Conservation (phyloP, 495 filamentous ascomycete species). For the Hypoxylon crocopeplum region DNA sequence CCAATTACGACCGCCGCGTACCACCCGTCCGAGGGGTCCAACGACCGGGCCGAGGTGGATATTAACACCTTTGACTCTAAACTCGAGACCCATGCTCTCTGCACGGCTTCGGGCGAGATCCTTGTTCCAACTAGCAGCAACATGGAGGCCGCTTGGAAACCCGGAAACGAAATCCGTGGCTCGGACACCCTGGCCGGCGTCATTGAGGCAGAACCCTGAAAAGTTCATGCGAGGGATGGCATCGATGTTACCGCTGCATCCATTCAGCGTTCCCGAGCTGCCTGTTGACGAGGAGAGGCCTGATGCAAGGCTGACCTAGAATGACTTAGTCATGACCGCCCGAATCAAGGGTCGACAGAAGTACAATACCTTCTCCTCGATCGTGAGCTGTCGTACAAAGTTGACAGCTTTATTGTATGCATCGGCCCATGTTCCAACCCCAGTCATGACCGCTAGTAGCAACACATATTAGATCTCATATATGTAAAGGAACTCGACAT, state of each 20-base stretch:
- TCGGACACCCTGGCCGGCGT: slow-evolving; percentile 67
- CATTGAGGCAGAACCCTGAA: slow-evolving; percentile 66
- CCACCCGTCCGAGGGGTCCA: slow-evolving; percentile 58
- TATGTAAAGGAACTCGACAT: background rate
- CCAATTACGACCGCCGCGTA: slow-evolving; percentile 61
- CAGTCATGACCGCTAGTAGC: slow-evolving; percentile 64
- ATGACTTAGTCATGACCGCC: slow-evolving; percentile 56
- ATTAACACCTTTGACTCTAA: slow-evolving; percentile 67
- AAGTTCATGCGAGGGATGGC: slow-evolving; percentile 62
- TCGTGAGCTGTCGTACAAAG: slow-evolving; percentile 81
- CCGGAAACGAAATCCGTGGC: slow-evolving; percentile 65
- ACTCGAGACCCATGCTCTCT: slow-evolving; percentile 61
- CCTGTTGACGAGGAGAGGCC: slow-evolving; percentile 44
- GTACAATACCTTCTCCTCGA: slow-evolving; percentile 78
- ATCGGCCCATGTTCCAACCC: slow-evolving; percentile 67
- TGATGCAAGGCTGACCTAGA: slow-evolving; percentile 57
- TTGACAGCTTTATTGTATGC: slow-evolving; percentile 76
- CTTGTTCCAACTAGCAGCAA: slow-evolving; percentile 64
- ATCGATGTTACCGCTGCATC: slow-evolving; percentile 59
- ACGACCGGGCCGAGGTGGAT: slow-evolving; percentile 72
- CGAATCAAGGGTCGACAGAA: background rate
- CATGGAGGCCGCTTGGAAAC: slow-evolving; percentile 62
- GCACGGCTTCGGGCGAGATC: slow-evolving; percentile 55
- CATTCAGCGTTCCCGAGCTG: slow-evolving; percentile 42
- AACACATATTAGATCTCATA: slow-evolving; percentile 22